phyloP scores from a whole-genome alignment of 805 yeast genomes.

The Danielia reshetovae region DNA sequence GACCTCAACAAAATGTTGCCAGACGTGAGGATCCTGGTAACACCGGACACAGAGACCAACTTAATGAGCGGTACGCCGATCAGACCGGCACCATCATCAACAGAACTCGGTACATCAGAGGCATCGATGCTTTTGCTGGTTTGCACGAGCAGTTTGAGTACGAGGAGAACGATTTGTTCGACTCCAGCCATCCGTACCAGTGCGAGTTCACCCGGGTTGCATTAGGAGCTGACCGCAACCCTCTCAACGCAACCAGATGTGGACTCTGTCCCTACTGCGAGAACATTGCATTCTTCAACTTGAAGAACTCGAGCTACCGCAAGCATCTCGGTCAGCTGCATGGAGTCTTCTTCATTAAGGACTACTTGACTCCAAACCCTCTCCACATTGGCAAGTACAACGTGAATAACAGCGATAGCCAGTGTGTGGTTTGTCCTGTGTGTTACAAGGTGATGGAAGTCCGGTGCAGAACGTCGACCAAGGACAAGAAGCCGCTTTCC shows the following conservation, averaged over 20 bases:
- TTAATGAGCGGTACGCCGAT: slow-evolving; percentile 3
- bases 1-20: slow-evolving; percentile 7
- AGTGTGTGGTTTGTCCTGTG: slow-evolving; percentile 28
- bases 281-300: slow-evolving; percentile 23
- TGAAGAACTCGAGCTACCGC: slow-evolving; percentile 31
- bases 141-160: slow-evolving; percentile 7
- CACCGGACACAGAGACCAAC: slow-evolving; percentile 1
- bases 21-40: not conserved
- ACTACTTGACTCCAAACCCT: slow-evolving; percentile 29
- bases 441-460: slow-evolving; percentile 23
- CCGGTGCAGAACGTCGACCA: slow-evolving; percentile 15
- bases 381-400: slow-evolving; percentile 18
- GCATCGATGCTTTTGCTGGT: slow-evolving; percentile 2
- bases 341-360: slow-evolving; percentile 28
- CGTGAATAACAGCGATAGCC: slow-evolving; percentile 16
- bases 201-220: slow-evolving; percentile 15
- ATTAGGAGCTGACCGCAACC: too few species aligned
- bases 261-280: slow-evolving; percentile 36
- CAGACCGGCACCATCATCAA: slow-evolving; percentile 7
- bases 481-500: slow-evolving; percentile 14
- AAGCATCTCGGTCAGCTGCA: slow-evolving; percentile 33
- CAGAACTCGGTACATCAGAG: slow-evolving; percentile 8
- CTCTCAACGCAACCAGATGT: slow-evolving; percentile 24
- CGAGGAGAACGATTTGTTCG: slow-evolving; percentile 8
- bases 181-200: slow-evolving; percentile 11